These are phyloP conservation scores for Plantago ovata DNA, from an alignment of 257 asterid species.

Conservation along the genomic window DNA sequence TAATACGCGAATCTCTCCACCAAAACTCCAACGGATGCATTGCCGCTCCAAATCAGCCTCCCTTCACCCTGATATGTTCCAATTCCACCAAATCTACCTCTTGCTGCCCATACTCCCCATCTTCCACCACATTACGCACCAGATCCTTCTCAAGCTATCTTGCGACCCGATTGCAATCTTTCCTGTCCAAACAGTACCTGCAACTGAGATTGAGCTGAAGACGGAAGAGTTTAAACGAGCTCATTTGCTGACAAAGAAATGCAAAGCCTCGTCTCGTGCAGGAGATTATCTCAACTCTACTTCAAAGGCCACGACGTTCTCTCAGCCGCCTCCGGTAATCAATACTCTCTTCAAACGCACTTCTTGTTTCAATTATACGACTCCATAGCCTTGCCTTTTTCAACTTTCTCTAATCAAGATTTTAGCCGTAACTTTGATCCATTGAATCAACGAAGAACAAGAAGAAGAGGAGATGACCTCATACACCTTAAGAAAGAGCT, in stretches of 20 bases:
- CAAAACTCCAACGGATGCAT: no score
- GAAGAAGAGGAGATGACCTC: constrained; percentile 40
- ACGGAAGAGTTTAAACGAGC: no score
- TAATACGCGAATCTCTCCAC: no score
- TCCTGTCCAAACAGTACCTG: no score
- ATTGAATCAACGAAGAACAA: constrained; percentile 24
- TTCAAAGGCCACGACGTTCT: constrained; percentile 22
- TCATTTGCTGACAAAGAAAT: constrained; percentile 1
- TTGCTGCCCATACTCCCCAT: no score
- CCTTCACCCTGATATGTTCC: no score
- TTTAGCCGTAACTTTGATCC: neutral
- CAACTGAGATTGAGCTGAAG: no score
- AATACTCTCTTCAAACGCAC: neutral
- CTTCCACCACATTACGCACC: no score
- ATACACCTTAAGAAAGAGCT: constrained; percentile 41
- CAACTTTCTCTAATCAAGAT: constrained; percentile 33
- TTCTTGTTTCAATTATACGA: constrained; percentile 24
- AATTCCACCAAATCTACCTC: no score
- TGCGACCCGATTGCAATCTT: no score
- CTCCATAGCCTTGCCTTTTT: constrained; percentile 26
- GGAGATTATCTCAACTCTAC: constrained; percentile 24
- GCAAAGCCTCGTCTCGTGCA: constrained; percentile 30
- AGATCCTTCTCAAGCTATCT: no score
- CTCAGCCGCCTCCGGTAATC: constrained; percentile 18
- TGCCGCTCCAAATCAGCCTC: no score